Evolutionary conservation across 257 asterid species (phyloP), one percentile per base, ranked within the genome.

Genomic region (Osmanthus fragrans): DNA sequence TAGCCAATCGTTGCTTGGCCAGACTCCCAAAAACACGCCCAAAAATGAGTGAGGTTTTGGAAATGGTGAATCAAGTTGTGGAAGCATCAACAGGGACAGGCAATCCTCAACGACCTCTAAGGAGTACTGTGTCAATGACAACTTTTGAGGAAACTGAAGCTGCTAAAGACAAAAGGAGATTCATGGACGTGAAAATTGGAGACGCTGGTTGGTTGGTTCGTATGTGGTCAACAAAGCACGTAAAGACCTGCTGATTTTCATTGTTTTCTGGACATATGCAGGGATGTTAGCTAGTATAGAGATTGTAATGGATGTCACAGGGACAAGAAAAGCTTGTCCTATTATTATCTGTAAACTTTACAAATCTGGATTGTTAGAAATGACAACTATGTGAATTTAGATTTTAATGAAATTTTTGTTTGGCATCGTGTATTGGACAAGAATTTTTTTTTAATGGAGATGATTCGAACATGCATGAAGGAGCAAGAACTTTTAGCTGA

Each of bases 41-140:
- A 36, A 74, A 58, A 40, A 74, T 74, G 99, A 87, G 97, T n/a
- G 97, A 93, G 75, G 93, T 96, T 54, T 80, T 83, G 68, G 96
- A 85, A 82, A 85, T 93, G 99, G 87, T 96, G 63, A 84, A 81
- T 78, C 88, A 85, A 73, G 92, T 96, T 27, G 80, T 92, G 5
- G 92, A 83, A 79, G 87, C 87, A 29, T 87, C 92, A 19, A 70
- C 71, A 10, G 91, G 87, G 27, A 64, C 76, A 0, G 88, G 86
- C 56, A 77, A 84, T 78, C 93, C 94, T 42, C 88, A 86, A 73
- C 89, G 89, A 9, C 79, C 92, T 23, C 21, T 89, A 84, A 88
- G 69, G 76, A 67, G 42, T 51, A 54, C 42, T 27, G 84, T 78
- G 70, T 74, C 77, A 36, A 80, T 70, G 19, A 23, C 71, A 7